phyloP scores from a whole-genome alignment of 345 rosid species.

The Rhodamnia rubescens region DNA sequence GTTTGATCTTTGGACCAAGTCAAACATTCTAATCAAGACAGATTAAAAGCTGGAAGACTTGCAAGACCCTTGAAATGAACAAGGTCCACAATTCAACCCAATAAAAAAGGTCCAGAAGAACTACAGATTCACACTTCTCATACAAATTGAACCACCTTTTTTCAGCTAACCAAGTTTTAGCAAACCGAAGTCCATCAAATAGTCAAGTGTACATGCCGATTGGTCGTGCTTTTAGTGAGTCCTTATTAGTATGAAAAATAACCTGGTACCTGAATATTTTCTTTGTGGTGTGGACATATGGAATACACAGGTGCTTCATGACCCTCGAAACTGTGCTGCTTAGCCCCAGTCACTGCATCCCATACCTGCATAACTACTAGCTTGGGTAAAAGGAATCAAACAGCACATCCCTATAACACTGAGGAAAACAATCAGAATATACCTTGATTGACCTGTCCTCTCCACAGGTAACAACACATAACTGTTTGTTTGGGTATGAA shows the following conservation, averaged over 20 bases:
- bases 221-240: neutral
- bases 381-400: slow-evolving; percentile 3
- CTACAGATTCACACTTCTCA: neutral
- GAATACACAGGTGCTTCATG: slow-evolving; percentile 88
- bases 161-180: neutral
- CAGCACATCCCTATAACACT: neutral
- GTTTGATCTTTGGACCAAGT: neutral
- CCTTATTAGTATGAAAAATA: neutral
- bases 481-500: slow-evolving; percentile 63
- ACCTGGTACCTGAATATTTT: slow-evolving; percentile 58
- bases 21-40: neutral
- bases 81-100: neutral
- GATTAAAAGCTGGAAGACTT: neutral
- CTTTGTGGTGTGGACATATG: slow-evolving; percentile 79
- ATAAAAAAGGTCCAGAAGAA: neutral
- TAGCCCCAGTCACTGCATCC: slow-evolving; percentile 59
- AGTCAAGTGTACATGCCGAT: neutral
- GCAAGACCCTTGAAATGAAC: neutral
- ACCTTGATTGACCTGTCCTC: slow-evolving; percentile 80
- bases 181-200: neutral
- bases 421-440: slow-evolving; percentile 4
- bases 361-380: slow-evolving; percentile 50
- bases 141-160: neutral
- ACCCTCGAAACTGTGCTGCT: slow-evolving; percentile 51
- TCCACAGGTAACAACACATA: slow-evolving; percentile 66